Evolutionary conservation across 1,284 basidiomycete species (phyloP), one percentile per base, ranked within the genome.

Genomic region (Tausonia pullulans): DNA sequence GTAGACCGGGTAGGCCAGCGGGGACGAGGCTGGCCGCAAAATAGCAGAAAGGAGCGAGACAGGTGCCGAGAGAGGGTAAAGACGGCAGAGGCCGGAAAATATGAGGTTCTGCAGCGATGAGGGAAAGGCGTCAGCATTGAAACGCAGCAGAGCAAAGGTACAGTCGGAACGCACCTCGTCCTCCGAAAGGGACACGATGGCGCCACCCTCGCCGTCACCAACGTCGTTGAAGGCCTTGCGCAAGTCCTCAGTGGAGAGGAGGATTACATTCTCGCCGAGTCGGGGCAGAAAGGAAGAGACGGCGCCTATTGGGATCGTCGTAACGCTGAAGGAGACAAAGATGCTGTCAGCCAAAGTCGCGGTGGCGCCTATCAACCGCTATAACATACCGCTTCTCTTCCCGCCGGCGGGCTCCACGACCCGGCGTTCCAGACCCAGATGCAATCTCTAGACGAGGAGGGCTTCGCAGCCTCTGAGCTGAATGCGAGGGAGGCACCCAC

Each of bases 1-100:
- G 65, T 79, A 77, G 11, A 79, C 69, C 73, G 76, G 27, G 71
- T 76, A 52, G 67, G 80, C 62, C 78, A 79, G 11, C 78, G 81
- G 64, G 76, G 80, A 51, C 73, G 82, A 81, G 79, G 46, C 16
- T n/a, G 73, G 81, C 46, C 77, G 77, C 3, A 64, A 77, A 13
- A 74, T 51, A 1, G 64, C 56, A 81, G 73, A 58, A 81, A 77
- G 63, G 84, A 74, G 48, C 83, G 71, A 63, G 77, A 9, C 58
- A 78, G 52, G 64, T 72, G 65, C n/a, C 74, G 69, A 67, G 78
- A 74, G 39, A 73, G 69, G 57, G 74, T 58, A 11, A 63, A 78
- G 4, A 3, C 61, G 61, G 64, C 71, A 76, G 5, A 70, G 67
- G 4, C 77, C 77, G 6, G 73, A 71, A 13, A 75, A 53, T 1